A percentile compares a stretch with the other conserved stretches of the same genome.
phyloP scores from a whole-genome alignment of 169 alveolate species.

The Toxoplasma gondii region DNA sequence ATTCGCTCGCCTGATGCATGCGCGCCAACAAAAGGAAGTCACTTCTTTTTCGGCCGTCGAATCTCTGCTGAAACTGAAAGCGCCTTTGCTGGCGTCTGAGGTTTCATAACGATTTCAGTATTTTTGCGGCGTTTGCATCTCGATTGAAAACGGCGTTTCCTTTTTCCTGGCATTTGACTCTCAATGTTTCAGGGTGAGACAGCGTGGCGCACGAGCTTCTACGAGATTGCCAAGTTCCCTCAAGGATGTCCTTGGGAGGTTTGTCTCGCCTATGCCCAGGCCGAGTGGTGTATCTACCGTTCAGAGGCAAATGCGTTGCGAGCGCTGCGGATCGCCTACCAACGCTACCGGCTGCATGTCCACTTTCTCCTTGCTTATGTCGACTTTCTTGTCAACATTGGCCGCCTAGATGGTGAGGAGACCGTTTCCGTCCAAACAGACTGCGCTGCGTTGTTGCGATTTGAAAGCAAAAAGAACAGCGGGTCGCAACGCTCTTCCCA shows the following conservation, averaged over 20 bases:
- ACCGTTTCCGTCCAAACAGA: no score
- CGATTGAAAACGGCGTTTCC: no score
- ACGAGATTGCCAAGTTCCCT: constrained; percentile 16
- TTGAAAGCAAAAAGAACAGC: no score
- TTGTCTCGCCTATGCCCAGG: background rate
- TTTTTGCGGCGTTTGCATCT: no score
- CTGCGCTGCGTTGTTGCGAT: no score
- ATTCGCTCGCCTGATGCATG: no score
- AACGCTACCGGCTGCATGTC: background rate
- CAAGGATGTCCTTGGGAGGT: constrained; percentile 39
- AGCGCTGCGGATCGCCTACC: constrained; percentile 10
- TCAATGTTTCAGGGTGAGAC: background rate
- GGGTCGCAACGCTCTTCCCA: no score
- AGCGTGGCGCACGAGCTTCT: constrained; percentile 29
- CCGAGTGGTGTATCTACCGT: constrained; percentile 27
- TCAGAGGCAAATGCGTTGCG: constrained; percentile 17
- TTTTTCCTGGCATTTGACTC: background rate
- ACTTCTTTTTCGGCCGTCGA: no score
- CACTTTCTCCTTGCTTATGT: constrained; percentile 43
- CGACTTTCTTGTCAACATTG: constrained; percentile 36
- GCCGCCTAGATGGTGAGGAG: constrained; percentile 33
- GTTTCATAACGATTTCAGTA: no score
- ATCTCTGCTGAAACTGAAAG: no score
- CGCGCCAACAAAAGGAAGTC: no score
- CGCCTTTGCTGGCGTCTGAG: no score